Evolutionary conservation across 1,284 basidiomycete genomes (phyloP).

Genomic region (Cutaneotrichosporon mucoides): DNA sequence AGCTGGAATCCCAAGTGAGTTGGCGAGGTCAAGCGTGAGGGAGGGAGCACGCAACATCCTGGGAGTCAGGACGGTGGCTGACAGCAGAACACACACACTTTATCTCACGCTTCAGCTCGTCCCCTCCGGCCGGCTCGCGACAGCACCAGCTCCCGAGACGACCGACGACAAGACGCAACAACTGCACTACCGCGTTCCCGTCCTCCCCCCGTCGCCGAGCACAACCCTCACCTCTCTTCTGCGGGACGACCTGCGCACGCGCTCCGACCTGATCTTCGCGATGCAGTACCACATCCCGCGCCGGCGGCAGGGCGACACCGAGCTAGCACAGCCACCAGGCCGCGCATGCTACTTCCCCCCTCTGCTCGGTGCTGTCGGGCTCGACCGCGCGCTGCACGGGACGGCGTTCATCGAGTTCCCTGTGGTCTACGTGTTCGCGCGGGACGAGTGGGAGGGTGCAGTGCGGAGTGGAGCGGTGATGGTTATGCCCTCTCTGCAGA

Average conservation of each 20-base stretch:
- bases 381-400: conserved; percentile 57
- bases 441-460: conserved; percentile 57
- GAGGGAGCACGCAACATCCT: no score
- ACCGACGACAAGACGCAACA: conserved; percentile 2
- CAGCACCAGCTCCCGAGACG: no score
- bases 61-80: background rate
- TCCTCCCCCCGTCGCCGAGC: conserved; percentile 16
- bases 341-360: conserved; percentile 53
- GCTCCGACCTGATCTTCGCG: conserved; percentile 14
- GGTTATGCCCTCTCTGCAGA: conserved; percentile 37
- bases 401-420: conserved; percentile 76
- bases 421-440: conserved; percentile 66
- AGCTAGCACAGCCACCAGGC: no score
- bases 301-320: background rate
- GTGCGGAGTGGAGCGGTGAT: conserved; percentile 45
- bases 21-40: background rate
- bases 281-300: conserved; percentile 30
- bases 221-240: conserved; percentile 24
- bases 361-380: conserved; percentile 54
- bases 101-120: conserved; percentile 67
- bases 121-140: conserved; percentile 54
- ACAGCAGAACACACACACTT: conserved; percentile 51
- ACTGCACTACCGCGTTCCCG: conserved; percentile 26
- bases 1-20: conserved; percentile 73
- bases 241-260: conserved; percentile 8